Conservation (phyloP, 768 basidiomycete genomes). For the Porphyrellus cyaneotinctus region DNA sequence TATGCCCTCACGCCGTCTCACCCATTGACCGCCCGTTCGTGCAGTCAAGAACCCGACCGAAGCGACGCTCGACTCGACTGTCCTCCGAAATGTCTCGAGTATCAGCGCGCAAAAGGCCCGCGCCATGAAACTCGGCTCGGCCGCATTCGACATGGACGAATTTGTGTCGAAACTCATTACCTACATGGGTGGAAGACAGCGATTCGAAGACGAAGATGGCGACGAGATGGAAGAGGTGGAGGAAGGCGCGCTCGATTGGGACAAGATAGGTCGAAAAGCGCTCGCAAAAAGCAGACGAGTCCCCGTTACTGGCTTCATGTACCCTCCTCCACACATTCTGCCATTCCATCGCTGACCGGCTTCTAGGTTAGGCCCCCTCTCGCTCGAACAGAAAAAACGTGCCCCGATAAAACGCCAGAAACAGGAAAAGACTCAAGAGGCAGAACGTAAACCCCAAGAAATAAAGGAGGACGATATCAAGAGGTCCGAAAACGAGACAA, state of each 20-base stretch:
- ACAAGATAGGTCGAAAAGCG: constrained; percentile 78
- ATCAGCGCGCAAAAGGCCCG: constrained; percentile 86
- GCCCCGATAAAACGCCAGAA: constrained; percentile 54
- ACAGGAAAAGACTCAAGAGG: constrained; percentile 68
- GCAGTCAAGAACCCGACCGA: constrained; percentile 79
- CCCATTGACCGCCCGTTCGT: background rate
- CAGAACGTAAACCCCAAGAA: constrained; percentile 71
- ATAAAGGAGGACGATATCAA: constrained; percentile 79
- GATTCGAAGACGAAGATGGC: constrained; percentile 44
- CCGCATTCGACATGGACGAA: constrained; percentile 90
- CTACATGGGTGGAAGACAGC: constrained; percentile 70
- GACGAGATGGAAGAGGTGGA: constrained; percentile 53
- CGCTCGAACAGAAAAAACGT: constrained; percentile 80
- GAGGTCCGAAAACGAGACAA: constrained; percentile 83
- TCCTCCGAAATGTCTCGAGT: constrained; percentile 73
- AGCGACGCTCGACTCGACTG: constrained; percentile 83
- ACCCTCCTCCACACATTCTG: constrained; percentile 22
- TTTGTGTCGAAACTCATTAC: constrained; percentile 72
- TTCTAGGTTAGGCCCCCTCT: constrained; percentile 87
- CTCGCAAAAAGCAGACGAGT: constrained; percentile 76
- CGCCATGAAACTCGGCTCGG: constrained; percentile 81
- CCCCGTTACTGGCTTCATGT: constrained; percentile 89
- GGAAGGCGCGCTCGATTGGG: constrained; percentile 68
- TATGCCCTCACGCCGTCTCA: background rate
- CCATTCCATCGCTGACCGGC: constrained; percentile 13